Conservation (phyloP, 2,329 filamentous ascomycete genomes). For the Talaromyces sp. region DNA sequence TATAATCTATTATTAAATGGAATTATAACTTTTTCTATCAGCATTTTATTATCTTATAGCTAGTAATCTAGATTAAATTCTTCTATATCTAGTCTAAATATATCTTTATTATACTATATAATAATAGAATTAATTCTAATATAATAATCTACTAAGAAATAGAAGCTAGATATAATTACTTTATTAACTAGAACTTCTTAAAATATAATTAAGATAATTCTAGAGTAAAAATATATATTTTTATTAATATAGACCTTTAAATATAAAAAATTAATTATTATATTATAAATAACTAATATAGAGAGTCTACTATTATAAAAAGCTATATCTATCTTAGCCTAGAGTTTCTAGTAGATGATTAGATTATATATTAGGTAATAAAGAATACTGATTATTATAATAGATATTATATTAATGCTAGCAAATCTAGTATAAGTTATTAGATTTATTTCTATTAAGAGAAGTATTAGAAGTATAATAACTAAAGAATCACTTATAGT, state of each 20-base stretch:
- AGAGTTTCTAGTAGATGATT: constrained; percentile 28
- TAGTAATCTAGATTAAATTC: constrained; percentile 49
- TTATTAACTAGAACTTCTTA: constrained; percentile 36
- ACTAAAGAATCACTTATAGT: no score
- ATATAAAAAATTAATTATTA: constrained; percentile 21
- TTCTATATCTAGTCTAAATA: constrained; percentile 31
- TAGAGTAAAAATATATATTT: constrained; percentile 24
- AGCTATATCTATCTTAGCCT: constrained; percentile 22
- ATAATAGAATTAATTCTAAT: constrained; percentile 43
- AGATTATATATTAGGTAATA: constrained; percentile 18
- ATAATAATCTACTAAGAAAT: constrained; percentile 44
- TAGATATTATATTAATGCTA: constrained; percentile 19
- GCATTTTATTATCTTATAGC: constrained; percentile 26
- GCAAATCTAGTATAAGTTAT: constrained; percentile 39
- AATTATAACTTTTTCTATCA: constrained; percentile 1
- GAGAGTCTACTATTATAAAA: constrained; percentile 8
- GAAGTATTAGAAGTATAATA: no score
- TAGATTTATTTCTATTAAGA: not conserved
- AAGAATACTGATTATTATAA: constrained; percentile 14
- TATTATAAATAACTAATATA: constrained; percentile 14
- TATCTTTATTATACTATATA: constrained; percentile 30
- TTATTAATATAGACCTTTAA: constrained; percentile 26
- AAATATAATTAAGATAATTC: constrained; percentile 36
- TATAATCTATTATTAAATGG: not conserved
- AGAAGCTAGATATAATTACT: constrained; percentile 35